Conservation (phyloP, 305 asterid genomes). For the Fraxinus ornus region DNA sequence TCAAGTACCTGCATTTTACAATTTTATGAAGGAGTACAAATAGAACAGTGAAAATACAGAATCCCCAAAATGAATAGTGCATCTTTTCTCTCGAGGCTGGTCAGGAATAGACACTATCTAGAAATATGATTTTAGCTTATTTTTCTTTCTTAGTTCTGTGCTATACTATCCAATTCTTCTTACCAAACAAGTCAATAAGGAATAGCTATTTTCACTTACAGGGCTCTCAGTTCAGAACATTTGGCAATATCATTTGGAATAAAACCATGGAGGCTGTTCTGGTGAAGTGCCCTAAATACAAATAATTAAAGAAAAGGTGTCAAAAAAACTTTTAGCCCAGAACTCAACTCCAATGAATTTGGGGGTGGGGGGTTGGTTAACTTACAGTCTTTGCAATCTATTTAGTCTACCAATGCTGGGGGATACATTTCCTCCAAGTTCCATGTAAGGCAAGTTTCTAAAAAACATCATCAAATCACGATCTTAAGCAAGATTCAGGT, state of each 20-base stretch:
- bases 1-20: conserved; percentile 56
- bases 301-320: background rate
- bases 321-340: conserved; percentile 1
- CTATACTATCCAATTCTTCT: background rate
- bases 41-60: background rate
- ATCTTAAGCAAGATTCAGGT: background rate
- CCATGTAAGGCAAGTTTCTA: conserved; percentile 88
- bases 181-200: background rate
- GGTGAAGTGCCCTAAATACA: conserved; percentile 78
- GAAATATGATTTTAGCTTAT: background rate
- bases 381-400: conserved; percentile 82
- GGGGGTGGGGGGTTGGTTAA: background rate
- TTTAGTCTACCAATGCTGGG: conserved; percentile 71
- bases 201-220: conserved; percentile 49
- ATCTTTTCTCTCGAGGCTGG: too few species aligned
- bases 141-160: background rate
- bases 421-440: conserved; percentile 79
- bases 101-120: too few species aligned
- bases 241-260: conserved; percentile 72
- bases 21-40: background rate
- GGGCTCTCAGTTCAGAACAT: conserved; percentile 81
- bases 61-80: background rate
- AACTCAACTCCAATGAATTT: background rate
- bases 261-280: conserved; percentile 75
- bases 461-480: conserved; percentile 12